These are phyloP conservation scores for Xanthoconium stramineum DNA, from an alignment of 768 basidiomycete genomes.

Conservation along the genomic window DNA sequence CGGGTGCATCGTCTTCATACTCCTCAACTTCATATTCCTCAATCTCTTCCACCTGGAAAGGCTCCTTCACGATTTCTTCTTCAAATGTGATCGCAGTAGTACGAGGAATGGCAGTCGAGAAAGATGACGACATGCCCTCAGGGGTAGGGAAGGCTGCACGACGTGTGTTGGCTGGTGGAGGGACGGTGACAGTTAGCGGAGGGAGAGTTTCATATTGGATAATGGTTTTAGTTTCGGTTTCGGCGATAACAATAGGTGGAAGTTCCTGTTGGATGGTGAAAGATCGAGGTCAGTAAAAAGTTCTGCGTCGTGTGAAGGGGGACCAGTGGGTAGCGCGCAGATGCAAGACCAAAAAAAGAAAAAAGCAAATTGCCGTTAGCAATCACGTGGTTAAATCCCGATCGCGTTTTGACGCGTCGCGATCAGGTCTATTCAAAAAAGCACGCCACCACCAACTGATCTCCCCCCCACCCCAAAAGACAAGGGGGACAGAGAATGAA, in stretches of 20 bases:
- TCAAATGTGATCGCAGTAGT: conserved; percentile 71
- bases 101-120: conserved; percentile 61
- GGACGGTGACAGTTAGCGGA: conserved; percentile 66
- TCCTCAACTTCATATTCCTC: conserved; percentile 36
- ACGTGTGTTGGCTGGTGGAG: conserved; percentile 76
- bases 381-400: conserved; percentile 22
- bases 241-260: conserved; percentile 39
- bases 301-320: conserved; percentile 30
- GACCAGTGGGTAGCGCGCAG: conserved; percentile 35
- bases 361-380: conserved; percentile 32
- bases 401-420: conserved; percentile 30
- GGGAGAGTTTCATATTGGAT: conserved; percentile 46
- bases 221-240: conserved; percentile 64
- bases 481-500: conserved; percentile 69
- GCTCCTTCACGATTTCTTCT: conserved; percentile 46
- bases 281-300: conserved; percentile 33
- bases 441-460: conserved; percentile 32
- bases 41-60: conserved; percentile 36
- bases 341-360: conserved; percentile 27
- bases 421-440: conserved; percentile 22
- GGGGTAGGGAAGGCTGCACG: conserved; percentile 71
- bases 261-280: conserved; percentile 37
- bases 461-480: conserved; percentile 42
- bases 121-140: conserved; percentile 53
- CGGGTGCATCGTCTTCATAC: conserved; percentile 42